phyloP scores from a whole-genome alignment of 1,139 yeast species.

The Pichia sp. region DNA sequence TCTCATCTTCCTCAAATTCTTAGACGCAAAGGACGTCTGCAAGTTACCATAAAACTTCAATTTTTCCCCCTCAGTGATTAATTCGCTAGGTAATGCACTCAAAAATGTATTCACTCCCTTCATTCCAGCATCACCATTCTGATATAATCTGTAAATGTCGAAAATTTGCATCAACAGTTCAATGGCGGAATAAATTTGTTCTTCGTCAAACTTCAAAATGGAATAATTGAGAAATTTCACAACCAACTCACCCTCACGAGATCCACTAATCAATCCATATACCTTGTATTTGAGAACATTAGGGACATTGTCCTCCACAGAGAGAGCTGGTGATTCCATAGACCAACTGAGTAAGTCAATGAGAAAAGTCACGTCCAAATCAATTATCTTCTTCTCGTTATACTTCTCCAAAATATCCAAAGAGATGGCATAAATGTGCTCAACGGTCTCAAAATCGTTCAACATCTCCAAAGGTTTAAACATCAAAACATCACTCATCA shows the following conservation, averaged over 20 bases:
- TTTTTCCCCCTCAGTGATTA: constrained; percentile 62
- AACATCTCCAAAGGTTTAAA: constrained; percentile 67
- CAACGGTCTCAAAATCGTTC: constrained; percentile 42
- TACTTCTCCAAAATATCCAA: constrained; percentile 45
- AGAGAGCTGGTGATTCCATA: constrained; percentile 68
- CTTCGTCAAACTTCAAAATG: constrained; percentile 64
- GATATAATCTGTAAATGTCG: constrained; percentile 33
- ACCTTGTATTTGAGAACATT: constrained; percentile 45
- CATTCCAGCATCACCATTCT: constrained; percentile 33
- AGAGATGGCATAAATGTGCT: constrained; percentile 55
- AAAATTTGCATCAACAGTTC: constrained; percentile 66
- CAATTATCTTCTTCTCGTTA: constrained; percentile 66
- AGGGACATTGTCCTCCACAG: constrained; percentile 53
- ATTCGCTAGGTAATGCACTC: constrained; percentile 36
- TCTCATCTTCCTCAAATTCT: constrained; percentile 69
- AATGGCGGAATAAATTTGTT: constrained; percentile 67
- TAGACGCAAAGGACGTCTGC: constrained; percentile 54
- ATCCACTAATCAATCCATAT: constrained; percentile 34
- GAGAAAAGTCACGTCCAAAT: constrained; percentile 64
- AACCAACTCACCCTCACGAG: constrained; percentile 54
- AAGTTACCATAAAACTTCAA: constrained; percentile 51
- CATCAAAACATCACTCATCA: constrained; percentile 74
- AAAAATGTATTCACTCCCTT: constrained; percentile 58
- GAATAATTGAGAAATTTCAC: constrained; percentile 56
- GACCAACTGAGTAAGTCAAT: constrained; percentile 85